These are phyloP conservation scores for Melastoma candidum DNA, from an alignment of 441 rosid species.

Conservation along the genomic window DNA sequence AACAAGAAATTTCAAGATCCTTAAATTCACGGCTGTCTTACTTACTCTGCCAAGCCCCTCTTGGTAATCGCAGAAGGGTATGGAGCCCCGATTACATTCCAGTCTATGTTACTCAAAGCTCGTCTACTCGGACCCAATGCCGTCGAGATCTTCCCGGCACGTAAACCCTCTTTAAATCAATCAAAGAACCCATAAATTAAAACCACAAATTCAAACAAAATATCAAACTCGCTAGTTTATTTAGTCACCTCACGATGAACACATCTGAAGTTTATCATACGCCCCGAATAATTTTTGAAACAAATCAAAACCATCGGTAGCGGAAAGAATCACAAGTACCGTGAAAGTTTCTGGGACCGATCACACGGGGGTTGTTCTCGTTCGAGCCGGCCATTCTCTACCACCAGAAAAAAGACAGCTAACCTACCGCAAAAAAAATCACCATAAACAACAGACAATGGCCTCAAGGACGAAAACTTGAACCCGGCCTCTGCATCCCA, in stretches of 20 bases:
- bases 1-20: not conserved
- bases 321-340: slow-evolving; percentile 18
- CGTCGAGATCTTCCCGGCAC: slow-evolving; percentile 42
- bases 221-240: not conserved
- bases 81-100: slow-evolving; percentile 50
- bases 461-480: slow-evolving; percentile 10
- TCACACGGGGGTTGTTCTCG: slow-evolving; percentile 63
- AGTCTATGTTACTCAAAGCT: slow-evolving; percentile 59
- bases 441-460: slow-evolving; percentile 8
- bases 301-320: no score
- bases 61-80: slow-evolving; percentile 60
- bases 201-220: not conserved
- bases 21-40: no score
- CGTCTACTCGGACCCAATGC: slow-evolving; percentile 46
- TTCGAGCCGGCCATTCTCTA: slow-evolving; percentile 48
- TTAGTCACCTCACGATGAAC: no score
- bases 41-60: slow-evolving; percentile 56
- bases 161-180: slow-evolving; percentile 32
- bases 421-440: slow-evolving; percentile 11
- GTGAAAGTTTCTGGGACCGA: slow-evolving; percentile 38
- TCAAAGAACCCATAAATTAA: slow-evolving; percentile 1
- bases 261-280: no score
- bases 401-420: slow-evolving; percentile 16
- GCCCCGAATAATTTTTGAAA: no score
- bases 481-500: slow-evolving; percentile 2